phyloP scores from a whole-genome alignment of 2,329 filamentous ascomycete species.

The Fusarium domesticum region DNA sequence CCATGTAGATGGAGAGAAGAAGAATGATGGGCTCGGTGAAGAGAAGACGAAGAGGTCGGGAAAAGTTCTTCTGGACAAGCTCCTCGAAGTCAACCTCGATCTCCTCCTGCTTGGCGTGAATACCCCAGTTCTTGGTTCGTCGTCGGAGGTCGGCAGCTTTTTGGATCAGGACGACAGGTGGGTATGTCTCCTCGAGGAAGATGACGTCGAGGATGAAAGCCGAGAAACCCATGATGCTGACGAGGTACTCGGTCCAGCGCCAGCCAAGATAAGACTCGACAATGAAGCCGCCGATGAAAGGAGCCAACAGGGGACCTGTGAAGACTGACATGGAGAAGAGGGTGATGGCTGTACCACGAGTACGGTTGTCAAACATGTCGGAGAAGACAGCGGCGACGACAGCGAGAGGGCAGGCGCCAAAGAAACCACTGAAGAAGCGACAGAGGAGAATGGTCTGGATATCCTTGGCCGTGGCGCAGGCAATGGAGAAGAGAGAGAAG shows the following conservation, averaged over 20 bases:
- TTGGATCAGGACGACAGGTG: slow-evolving; percentile 59
- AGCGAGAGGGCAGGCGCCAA: slow-evolving; percentile 66
- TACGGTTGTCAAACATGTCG: slow-evolving; percentile 67
- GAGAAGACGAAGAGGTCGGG: slow-evolving; percentile 63
- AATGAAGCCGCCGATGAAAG: slow-evolving; percentile 68
- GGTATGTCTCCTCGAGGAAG: slow-evolving; percentile 68
- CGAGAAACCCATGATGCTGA: slow-evolving; percentile 59
- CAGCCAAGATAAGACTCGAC: slow-evolving; percentile 61
- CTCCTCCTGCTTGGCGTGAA: slow-evolving; percentile 70
- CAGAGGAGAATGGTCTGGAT: slow-evolving; percentile 68
- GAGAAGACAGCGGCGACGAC: slow-evolving; percentile 69
- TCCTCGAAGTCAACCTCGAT: slow-evolving; percentile 65
- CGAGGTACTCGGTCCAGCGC: slow-evolving; percentile 70
- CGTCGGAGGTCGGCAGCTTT: slow-evolving; percentile 62
- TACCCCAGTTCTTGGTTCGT: slow-evolving; percentile 65
- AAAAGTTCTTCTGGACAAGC: slow-evolving; percentile 63
- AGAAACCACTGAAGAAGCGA: slow-evolving; percentile 72
- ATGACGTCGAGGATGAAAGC: slow-evolving; percentile 59
- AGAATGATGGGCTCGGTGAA: slow-evolving; percentile 68
- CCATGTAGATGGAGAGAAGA: slow-evolving; percentile 66
- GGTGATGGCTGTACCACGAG: slow-evolving; percentile 50
- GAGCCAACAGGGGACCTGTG: slow-evolving; percentile 63
- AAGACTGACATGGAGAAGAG: slow-evolving; percentile 54
- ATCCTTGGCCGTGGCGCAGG: slow-evolving; percentile 62
- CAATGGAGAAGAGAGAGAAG: slow-evolving; percentile 67